Evolutionary conservation across 2,329 filamentous ascomycete species (phyloP).

Genomic region (Ophiostoma tasmaniense): DNA sequence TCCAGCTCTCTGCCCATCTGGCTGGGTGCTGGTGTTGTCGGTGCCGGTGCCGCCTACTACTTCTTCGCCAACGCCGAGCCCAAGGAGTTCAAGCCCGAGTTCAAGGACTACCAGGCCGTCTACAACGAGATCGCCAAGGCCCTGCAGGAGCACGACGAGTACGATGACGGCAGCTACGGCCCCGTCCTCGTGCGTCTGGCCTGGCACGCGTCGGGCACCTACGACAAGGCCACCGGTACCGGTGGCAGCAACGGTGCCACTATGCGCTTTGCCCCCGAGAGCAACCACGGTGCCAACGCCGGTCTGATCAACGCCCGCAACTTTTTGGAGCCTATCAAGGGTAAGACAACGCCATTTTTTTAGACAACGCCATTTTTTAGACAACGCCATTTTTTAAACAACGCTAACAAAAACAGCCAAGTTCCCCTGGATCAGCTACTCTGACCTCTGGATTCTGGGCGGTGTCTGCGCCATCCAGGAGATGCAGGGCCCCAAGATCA

Average conservation of each 20-base stretch:
- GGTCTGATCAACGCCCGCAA: conserved; percentile 78
- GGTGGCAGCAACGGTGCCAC: conserved; percentile 94
- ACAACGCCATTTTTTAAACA: no score
- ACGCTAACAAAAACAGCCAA: conserved; percentile 40
- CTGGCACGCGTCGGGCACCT: conserved; percentile 92
- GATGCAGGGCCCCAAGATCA: conserved; percentile 81
- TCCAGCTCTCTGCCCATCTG: conserved; percentile 41
- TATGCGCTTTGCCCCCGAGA: conserved; percentile 89
- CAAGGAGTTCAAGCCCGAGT: conserved; percentile 62
- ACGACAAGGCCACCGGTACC: conserved; percentile 76
- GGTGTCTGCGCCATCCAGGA: conserved; percentile 86
- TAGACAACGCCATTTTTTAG: background rate
- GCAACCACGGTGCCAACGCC: conserved; percentile 86
- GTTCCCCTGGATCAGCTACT: conserved; percentile 94
- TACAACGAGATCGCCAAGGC: conserved; percentile 77
- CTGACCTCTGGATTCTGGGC: conserved; percentile 89
- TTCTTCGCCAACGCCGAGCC: conserved; percentile 49
- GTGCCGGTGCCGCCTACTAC: conserved; percentile 57
- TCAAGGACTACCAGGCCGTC: conserved; percentile 89
- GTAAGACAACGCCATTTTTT: conserved; percentile 44
- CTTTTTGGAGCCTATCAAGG: conserved; percentile 88
- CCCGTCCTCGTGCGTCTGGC: conserved; percentile 84
- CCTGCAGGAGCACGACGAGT: conserved; percentile 84
- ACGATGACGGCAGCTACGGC: conserved; percentile 93
- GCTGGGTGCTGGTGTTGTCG: conserved; percentile 50